Evolutionary conservation across 371 early-diverging fungal genomes (phyloP), one percentile per base, ranked within the genome.

Genomic region (Mortierella sp.): DNA sequence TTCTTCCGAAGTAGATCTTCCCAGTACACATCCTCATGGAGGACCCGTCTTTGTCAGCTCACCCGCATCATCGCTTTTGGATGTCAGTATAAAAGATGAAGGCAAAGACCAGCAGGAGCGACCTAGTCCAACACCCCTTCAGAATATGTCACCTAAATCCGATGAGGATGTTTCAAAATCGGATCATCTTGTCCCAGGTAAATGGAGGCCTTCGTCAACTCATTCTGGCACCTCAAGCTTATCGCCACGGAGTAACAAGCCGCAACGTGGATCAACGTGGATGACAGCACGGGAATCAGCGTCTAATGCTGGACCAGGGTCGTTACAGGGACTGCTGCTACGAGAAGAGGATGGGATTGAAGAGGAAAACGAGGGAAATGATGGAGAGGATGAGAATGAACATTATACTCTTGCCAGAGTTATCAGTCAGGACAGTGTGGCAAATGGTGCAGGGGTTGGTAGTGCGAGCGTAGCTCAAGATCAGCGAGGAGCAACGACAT

Each of bases 261-360:
- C 58, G 15, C 56, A 72, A 51, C 64, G 73, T n/a, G 78, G 68
- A 5, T 37, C 64, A 26, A 72, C 78, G 0, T 78, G 78, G 78
- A 42, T 62, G 10, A 78, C 78, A 6, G 78, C 78, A 17, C 64
- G 68, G 17, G 78, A 78, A 26, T 67, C 69, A 35, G 31, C 63
- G 2, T 65, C 78, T 13, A 78, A 66, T 55, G 34, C 34, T 4
- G 17, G 31, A 9, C 73, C 56, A 17, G 63, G 61, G 10, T 78
- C 73, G 6, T 22, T 69, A 2, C 54, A 61, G 5, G 54, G 53
- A 23, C 66, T 60, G 13, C 54, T 62, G 7, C 68, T 77, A 7
- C 26, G 54, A 29, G 77, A 78, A 35, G 78, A 47, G 10, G 70
- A 70, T 8, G 63, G 67, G 10, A 58, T 56, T 2, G 63, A 73